Conservation (phyloP, 129 eudicot species). For the Centaurea solstitialis region DNA sequence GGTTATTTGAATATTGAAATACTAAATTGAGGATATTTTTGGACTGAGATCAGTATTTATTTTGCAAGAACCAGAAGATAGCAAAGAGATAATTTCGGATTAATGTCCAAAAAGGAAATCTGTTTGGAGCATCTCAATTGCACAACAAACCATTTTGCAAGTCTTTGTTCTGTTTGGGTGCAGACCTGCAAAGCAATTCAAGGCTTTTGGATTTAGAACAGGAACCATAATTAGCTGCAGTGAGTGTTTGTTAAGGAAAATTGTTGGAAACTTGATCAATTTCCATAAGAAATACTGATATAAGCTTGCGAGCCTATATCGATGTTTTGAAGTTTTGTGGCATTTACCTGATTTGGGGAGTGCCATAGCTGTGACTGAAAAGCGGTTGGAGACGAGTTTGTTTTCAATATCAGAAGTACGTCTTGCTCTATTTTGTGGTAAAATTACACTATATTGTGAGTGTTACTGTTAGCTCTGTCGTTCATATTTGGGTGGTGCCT, state of each 20-base stretch:
- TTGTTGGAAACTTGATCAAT: background rate
- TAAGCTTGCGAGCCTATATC: background rate
- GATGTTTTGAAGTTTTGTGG: background rate
- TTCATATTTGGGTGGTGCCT: too few species aligned
- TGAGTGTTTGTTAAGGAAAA: background rate
- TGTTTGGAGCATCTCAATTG: background rate
- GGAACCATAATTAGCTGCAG: background rate
- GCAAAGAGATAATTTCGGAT: background rate
- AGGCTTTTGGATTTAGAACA: background rate
- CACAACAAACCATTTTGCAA: background rate
- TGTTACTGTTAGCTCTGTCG: too few species aligned
- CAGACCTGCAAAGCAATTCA: background rate
- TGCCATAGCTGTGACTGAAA: background rate
- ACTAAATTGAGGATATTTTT: background rate
- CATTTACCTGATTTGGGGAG: background rate
- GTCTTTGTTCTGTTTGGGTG: background rate
- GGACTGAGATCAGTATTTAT: background rate
- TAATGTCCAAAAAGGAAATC: background rate
- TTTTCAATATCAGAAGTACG: too few species aligned
- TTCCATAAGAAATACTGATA: background rate
- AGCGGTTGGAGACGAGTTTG: too few species aligned
- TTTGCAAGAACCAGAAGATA: background rate
- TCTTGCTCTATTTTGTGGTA: too few species aligned
- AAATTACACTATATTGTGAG: too few species aligned
- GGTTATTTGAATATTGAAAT: background rate